Percentiles rank a stretch among this genome's conserved stretches.
phyloP scores from a whole-genome alignment of 1,284 basidiomycete genomes.

The Marasmius tenuissimus region DNA sequence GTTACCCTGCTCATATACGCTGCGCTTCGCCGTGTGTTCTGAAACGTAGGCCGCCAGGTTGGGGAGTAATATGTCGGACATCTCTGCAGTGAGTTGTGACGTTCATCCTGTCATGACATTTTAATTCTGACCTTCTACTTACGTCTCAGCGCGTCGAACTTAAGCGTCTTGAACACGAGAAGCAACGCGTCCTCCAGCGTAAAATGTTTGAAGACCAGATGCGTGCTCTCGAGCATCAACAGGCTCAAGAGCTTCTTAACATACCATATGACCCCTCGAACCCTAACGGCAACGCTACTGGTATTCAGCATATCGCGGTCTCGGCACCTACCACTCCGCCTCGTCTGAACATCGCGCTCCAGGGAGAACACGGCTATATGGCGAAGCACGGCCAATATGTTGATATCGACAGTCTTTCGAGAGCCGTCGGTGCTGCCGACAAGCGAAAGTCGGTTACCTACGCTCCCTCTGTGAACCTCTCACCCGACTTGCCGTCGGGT shows the following conservation, averaged over 20 bases:
- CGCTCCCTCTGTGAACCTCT: conserved; percentile 70
- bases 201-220: conserved; percentile 94
- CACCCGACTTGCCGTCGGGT: conserved; percentile 57
- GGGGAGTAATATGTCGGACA: conserved; percentile 79
- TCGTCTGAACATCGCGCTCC: conserved; percentile 65
- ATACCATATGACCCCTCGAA: conserved; percentile 61
- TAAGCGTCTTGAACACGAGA: conserved; percentile 89
- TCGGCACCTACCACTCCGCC: conserved; percentile 84
- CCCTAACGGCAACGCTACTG: conserved; percentile 33
- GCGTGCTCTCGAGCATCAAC: conserved; percentile 87
- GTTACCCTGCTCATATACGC: conserved; percentile 12
- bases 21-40: conserved; percentile 13
- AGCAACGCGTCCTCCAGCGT: conserved; percentile 81
- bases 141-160: conserved; percentile 75
- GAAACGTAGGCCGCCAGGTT: conserved; percentile 67
- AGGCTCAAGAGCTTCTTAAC: conserved; percentile 79
- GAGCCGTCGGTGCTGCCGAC: conserved; percentile 65
- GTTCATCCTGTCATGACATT: not conserved
- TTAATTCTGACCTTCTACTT: conserved; percentile 3
- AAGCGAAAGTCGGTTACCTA: conserved; percentile 87
- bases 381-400: conserved; percentile 41
- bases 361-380: conserved; percentile 45
- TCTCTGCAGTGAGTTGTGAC: conserved; percentile 65
- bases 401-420: conserved; percentile 60
- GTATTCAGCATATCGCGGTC: conserved; percentile 68